Percentiles rank a stretch among this genome's conserved stretches.
Conservation (phyloP, 768 basidiomycete species). For the Sporobolomyces roseus region DNA sequence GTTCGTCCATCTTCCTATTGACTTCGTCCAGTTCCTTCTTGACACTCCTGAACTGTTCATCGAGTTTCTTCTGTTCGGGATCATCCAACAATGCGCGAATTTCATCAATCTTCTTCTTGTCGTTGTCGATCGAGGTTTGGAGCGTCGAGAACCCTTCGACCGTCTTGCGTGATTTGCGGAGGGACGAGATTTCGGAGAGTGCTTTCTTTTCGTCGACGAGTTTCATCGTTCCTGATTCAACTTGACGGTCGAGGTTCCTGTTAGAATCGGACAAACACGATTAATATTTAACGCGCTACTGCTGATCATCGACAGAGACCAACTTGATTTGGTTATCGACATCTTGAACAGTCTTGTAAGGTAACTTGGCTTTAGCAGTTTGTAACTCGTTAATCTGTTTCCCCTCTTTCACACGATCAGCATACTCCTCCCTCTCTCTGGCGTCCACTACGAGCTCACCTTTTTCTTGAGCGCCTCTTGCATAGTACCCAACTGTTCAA, state of each 20-base stretch:
- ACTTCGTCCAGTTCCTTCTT: conserved; percentile 79
- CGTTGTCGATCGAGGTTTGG: conserved; percentile 74
- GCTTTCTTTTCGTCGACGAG: conserved; percentile 93
- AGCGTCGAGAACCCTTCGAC: conserved; percentile 78
- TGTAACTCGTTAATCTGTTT: conserved; percentile 79
- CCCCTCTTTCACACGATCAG: neutral
- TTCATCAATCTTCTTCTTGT: conserved; percentile 68
- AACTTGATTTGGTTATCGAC: conserved; percentile 83
- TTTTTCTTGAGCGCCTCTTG: conserved; percentile 78
- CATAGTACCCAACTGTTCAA: conserved; percentile 72
- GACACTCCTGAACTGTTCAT: conserved; percentile 74
- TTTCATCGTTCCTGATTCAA: conserved; percentile 87
- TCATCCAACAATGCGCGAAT: conserved; percentile 81
- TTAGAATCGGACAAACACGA: neutral
- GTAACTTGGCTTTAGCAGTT: conserved; percentile 67
- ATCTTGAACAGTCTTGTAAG: conserved; percentile 76
- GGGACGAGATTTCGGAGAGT: conserved; percentile 71
- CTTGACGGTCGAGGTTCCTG: conserved; percentile 62
- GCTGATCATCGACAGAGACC: no score
- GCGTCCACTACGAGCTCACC: conserved; percentile 47
- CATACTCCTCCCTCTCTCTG: neutral
- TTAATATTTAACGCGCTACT: no score
- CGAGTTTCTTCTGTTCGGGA: conserved; percentile 75
- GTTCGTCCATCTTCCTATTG: conserved; percentile 80
- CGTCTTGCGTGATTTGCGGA: conserved; percentile 46